Conservation (phyloP, 176 grass and related monocot species). For the Hordeum marinum region DNA sequence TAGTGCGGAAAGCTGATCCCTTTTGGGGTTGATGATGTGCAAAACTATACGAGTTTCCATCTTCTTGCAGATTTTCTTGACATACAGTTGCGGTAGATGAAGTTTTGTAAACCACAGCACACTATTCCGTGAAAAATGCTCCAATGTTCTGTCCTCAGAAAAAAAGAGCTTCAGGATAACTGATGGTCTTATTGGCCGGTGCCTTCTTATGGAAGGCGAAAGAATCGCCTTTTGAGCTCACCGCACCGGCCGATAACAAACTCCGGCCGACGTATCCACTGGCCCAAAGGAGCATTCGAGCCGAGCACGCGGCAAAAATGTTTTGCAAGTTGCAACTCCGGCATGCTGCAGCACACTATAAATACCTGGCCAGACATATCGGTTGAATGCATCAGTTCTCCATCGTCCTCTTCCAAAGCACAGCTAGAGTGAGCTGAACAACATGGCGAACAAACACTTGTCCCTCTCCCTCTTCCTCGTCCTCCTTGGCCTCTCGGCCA, state of each 20-base stretch:
- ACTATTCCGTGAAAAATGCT: not conserved
- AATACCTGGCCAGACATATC: conserved; percentile 13
- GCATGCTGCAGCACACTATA: conserved; percentile 10
- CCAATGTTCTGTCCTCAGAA: not conserved
- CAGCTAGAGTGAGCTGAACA: not conserved
- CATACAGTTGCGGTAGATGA: not conserved
- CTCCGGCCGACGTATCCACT: conserved; percentile 11
- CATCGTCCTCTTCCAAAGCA: not conserved
- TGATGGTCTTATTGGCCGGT: not conserved
- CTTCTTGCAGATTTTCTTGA: not conserved
- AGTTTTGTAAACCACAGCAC: not conserved
- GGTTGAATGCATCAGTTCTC: conserved; percentile 25
- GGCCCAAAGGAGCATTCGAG: conserved; percentile 1
- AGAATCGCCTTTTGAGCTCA: conserved; percentile 18
- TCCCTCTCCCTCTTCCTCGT: not conserved
- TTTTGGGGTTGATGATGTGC: not conserved
- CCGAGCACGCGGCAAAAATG: not conserved
- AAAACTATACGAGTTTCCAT: not conserved
- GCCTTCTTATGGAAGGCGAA: not conserved
- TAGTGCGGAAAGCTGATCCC: not conserved
- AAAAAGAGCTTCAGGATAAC: not conserved
- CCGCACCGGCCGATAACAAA: conserved; percentile 32
- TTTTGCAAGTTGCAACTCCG: not conserved
- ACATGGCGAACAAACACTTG: not conserved
- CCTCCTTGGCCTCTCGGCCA: not conserved